phyloP scores from a whole-genome alignment of 768 basidiomycete species.

The Crucibulum laeve region DNA sequence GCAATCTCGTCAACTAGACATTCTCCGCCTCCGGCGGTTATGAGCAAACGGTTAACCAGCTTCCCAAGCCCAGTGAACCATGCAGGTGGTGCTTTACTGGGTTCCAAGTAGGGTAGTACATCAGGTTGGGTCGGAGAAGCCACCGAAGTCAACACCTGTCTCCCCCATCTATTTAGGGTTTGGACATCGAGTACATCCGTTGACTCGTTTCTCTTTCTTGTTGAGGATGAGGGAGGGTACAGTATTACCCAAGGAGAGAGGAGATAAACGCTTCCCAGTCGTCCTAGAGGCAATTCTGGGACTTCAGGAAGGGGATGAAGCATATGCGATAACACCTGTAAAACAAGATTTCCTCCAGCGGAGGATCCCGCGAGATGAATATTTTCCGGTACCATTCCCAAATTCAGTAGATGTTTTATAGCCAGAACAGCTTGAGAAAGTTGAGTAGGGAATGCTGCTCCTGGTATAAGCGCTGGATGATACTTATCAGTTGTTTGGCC shows the following conservation, averaged over 20 bases:
- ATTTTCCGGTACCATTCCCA: neutral
- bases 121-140: neutral
- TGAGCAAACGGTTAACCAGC: neutral
- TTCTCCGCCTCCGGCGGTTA: neutral
- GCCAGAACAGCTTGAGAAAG: neutral
- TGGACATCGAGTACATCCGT: neutral
- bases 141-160: neutral
- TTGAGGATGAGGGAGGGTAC: neutral
- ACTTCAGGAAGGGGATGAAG: neutral
- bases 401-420: neutral
- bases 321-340: neutral
- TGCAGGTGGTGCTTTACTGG: neutral
- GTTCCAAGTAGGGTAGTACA: neutral
- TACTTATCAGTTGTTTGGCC: neutral
- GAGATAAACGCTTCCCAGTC: neutral
- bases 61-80: neutral
- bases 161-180: neutral
- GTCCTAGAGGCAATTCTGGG: neutral
- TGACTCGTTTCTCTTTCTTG: neutral
- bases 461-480: neutral
- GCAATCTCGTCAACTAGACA: neutral
- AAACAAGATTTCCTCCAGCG: neutral
- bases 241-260: neutral
- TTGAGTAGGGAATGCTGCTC: neutral
- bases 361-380: neutral